Evolutionary conservation across 2,329 filamentous ascomycete genomes (phyloP).

Genomic region (Aureobasidium subglaciale): DNA sequence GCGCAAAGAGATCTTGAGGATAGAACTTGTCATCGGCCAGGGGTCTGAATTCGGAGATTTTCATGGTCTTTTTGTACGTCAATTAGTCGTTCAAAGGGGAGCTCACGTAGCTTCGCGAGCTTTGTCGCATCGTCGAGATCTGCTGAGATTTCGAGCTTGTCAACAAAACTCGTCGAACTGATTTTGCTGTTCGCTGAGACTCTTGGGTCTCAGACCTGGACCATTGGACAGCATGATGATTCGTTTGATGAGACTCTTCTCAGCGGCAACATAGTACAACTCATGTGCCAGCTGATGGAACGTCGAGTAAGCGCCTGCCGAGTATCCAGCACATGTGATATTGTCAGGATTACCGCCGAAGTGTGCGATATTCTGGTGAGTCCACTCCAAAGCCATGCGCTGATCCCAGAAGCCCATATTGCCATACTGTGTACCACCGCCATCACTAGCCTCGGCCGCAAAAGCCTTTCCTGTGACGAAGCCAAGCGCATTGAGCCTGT

Average conservation of each 20-base stretch:
- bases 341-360: constrained; percentile 31
- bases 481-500: constrained; percentile 50
- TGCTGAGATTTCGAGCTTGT: constrained; percentile 36
- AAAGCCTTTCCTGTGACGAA: constrained; percentile 48
- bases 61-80: constrained; percentile 35
- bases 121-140: constrained; percentile 36
- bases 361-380: constrained; percentile 38
- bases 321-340: constrained; percentile 50
- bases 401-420: constrained; percentile 55
- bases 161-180: constrained; percentile 48
- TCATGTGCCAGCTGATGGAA: constrained; percentile 54
- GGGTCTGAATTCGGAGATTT: constrained; percentile 48
- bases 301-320: constrained; percentile 48
- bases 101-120: constrained; percentile 37
- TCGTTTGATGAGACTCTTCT: constrained; percentile 42
- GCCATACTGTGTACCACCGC: constrained; percentile 30
- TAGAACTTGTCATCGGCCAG: constrained; percentile 45
- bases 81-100: constrained; percentile 36
- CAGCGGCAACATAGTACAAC: constrained; percentile 36
- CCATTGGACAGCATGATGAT: constrained; percentile 50
- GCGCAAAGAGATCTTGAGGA: constrained; percentile 34
- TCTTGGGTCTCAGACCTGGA: constrained; percentile 48
- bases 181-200: constrained; percentile 38
- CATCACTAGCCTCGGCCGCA: constrained; percentile 31
- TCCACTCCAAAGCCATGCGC: constrained; percentile 50